Evolutionary conservation across 1,284 basidiomycete species (phyloP), one percentile per base, ranked within the genome.

Genomic region (Cutaneotrichosporon daszewskae): DNA sequence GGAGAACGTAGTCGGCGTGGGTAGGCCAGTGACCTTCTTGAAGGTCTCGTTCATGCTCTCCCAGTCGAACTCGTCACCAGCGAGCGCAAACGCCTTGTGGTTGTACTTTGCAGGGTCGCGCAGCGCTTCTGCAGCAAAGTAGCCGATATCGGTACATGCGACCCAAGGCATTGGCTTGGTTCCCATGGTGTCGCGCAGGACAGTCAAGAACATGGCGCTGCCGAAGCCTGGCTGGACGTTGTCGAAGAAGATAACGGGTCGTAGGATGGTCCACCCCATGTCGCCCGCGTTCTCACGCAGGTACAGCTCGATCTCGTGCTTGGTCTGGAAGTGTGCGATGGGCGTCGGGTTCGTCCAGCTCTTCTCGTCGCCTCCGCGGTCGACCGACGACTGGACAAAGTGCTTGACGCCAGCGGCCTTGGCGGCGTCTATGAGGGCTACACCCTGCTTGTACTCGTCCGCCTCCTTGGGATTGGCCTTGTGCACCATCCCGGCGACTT

Each of bases 351-450:
- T 38, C n/a, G 24, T 16, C 45, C 45, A 47, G 5, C 46, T 49
- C 24, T 47, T 31, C 11, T 49, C 47, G 38, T 53, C 34, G 19
- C 52, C 57, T 1, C 58, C 62, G n/a, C 57, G 56, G 38, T 64
- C 59, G 26, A 50, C 50, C 0, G 59, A 59, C n/a, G 55, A 66
- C 47, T 70, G 73, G 24, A 75, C 68, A 39, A 75, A 68, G 40
- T 72, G 69, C 50, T 69, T 56, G 24, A 74, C 70, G 26, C 69
- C 68, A 10, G 64, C 63, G 18, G 51, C 47, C 37, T 59, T 56
- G 3, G 72, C 67, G 1, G 65, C 71, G 33, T 75, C 70, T 18
- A 74, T 62, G 35, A 74, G 49, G 13, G 64, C 67, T 28, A 40
- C 17, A 8, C 49, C 48, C 27, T 48, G 45, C 37, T 37, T 37